Evolutionary conservation across 2,329 filamentous ascomycete genomes (phyloP), one percentile per base, ranked within the genome.

Genomic region (Ophiostoma himal-ulmi): DNA sequence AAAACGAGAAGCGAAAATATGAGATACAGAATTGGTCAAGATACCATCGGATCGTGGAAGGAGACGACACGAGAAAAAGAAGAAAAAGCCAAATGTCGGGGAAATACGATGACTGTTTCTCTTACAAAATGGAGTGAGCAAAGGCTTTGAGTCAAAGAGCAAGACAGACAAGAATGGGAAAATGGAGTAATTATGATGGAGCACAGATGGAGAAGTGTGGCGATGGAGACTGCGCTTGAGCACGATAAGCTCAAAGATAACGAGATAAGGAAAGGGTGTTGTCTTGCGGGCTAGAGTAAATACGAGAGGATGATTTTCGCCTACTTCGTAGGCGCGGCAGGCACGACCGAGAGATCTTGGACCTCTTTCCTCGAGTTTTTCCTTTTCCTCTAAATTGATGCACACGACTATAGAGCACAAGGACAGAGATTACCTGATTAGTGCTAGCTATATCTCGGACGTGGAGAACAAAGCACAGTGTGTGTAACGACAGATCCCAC

Each of bases 181-280:
- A 70, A 62, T 62, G 57, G 60, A 37, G 60, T 39, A 30, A 30
- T 30, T 30, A 30, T 30, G 30, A 62, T 62, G 57, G 60, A 37
- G 60, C 22, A 64, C 60, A n/a, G 34, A 17, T 57, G 52, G 52
- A 64, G 67, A 70, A 54, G 13, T n/a, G 69, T 70, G 66, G 66
- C 66, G 69, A 70, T 70, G 69, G 65, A 64, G 69, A 26, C 20
- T 70, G 67, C 67, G 67, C 52, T 57, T 17, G 13, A 14, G n/a
- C 69, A 68, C 70, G 68, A 66, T 70, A 17, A 57, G 52, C 39
- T 11, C n/a, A 57, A n/a, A 57, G 52, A 48, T 48, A 48, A 48
- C 44, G 52, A 57, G 52, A 57, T 57, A 26, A 57, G 30, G 30
- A 30, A 30, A 30, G 30, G 3, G 30, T 30, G 30, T 5, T 41